Base-by-base conservation (phyloP, 2,329 filamentous ascomycete species). In the Hymenoscyphus infarciens region DNA sequence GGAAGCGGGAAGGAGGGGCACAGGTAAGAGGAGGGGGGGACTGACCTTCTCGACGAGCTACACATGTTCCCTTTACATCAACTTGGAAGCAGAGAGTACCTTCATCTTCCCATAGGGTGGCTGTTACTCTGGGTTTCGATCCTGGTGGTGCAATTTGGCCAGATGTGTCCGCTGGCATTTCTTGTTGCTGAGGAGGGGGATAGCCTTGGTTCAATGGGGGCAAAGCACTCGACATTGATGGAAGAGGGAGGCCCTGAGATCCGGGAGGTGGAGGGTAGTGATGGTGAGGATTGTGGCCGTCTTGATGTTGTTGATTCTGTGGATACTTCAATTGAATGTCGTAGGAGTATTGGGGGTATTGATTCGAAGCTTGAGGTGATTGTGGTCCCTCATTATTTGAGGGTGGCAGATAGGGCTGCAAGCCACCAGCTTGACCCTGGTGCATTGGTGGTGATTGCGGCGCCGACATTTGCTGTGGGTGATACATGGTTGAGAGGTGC, bases 31-130 rank as follows among this genome's bases (percentile, higher is more conserved):
- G 29, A 11, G 13, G 16, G 27, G 22, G 49, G 56, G 49, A 73
- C 80, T 69, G 77, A 94, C 92, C 92, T 85, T 98, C 94, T 74
- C 94, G 85, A 68, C 95, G 87, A 60, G 94, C 94, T 62, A 98
- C 95, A 75, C 94, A 98, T 59, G 97, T 93, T 55, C 94, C 93
- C 69, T 94, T 89, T 6, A 94, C 93, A 77, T 98, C 94, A 2
- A 98, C 94, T 75, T 98, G 95, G 75, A 97, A 98, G 78, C 94
- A 98, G 25, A 98, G 81, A 73, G 92, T 97, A 53, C 94, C 94
- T 74, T 98, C 94, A 68, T 98, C 94, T 79, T 98, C 94, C 94
- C 95, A 98, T 33, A 98, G 77, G 0, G 94, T 98, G 10, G 94
- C 95, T 1, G 94, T 98, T 33, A 98, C 94, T 64, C 93, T 84